Percentiles rank a stretch among this genome's conserved stretches.
phyloP scores from a whole-genome alignment of 2,329 filamentous ascomycete genomes.

The Fusarium newnesense region DNA sequence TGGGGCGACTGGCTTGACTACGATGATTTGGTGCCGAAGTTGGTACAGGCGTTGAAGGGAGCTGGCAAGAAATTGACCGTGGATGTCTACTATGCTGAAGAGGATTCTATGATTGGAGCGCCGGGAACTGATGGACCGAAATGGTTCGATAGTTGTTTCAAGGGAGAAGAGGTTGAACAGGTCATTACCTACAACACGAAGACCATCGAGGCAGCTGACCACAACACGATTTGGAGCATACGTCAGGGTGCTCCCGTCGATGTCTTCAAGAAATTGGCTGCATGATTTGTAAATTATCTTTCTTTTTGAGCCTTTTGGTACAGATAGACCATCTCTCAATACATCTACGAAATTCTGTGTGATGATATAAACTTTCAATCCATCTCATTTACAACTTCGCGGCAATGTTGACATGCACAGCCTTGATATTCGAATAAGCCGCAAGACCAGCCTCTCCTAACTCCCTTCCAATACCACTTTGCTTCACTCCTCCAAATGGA shows the following conservation, averaged over 20 bases:
- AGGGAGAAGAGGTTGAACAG: neutral
- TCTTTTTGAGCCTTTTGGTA: rapidly evolving
- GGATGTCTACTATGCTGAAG: conserved; percentile 21
- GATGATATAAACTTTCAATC: neutral
- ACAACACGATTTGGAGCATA: conserved; percentile 18
- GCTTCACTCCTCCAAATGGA: conserved; percentile 60
- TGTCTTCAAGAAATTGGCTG: neutral
- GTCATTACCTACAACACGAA: neutral
- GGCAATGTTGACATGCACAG: conserved; percentile 57
- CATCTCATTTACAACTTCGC: conserved; percentile 8
- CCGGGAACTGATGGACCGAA: neutral
- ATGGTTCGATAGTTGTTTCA: conserved; percentile 18
- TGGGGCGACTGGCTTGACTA: conserved; percentile 26
- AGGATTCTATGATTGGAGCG: conserved; percentile 19
- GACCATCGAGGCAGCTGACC: neutral
- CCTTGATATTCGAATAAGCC: conserved; percentile 57
- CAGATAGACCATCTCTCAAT: neutral
- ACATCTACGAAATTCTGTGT: too few relatives aligned
- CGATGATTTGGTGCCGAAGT: conserved; percentile 6
- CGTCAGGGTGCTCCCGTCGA: neutral
- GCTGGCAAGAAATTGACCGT: neutral
- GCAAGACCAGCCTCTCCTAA: conserved; percentile 58
- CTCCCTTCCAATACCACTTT: conserved; percentile 60
- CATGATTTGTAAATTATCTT: rapidly evolving
- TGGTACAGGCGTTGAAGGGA: neutral